phyloP scores from a whole-genome alignment of 192 early-diverging fungal genomes.

The Umbelopsis sp. region DNA sequence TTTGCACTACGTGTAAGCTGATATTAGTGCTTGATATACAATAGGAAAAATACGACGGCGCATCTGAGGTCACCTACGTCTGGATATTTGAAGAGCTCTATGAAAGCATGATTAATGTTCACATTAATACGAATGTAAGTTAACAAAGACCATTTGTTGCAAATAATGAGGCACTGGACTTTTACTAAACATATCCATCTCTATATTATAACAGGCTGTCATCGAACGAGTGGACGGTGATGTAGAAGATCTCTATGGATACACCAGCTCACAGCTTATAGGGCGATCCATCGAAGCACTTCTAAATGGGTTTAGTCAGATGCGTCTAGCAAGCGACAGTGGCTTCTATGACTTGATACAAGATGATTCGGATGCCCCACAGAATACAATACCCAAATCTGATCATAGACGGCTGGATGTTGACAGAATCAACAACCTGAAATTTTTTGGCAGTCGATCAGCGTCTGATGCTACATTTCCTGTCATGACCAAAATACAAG shows the following conservation, averaged over 20 bases:
- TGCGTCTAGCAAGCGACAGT: slow-evolving; percentile 22
- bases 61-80: slow-evolving; percentile 46
- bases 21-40: neutral
- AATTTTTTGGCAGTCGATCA: slow-evolving; percentile 60
- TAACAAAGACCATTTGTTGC: neutral
- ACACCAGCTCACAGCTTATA: slow-evolving; percentile 39
- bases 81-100: slow-evolving; percentile 65
- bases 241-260: slow-evolving; percentile 51
- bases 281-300: slow-evolving; percentile 35
- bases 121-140: slow-evolving; percentile 22
- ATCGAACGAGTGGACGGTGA: slow-evolving; percentile 49
- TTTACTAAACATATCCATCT: neutral
- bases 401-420: neutral
- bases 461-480: slow-evolving; percentile 55
- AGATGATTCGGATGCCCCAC: neutral
- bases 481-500: slow-evolving; percentile 49
- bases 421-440: slow-evolving; percentile 48
- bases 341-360: slow-evolving; percentile 18
- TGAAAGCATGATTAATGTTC: slow-evolving; percentile 34
- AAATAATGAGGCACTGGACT: neutral
- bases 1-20: neutral
- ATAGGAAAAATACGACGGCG: slow-evolving; percentile 42
- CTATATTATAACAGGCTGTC: slow-evolving; percentile 41
- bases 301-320: slow-evolving; percentile 4
- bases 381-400: neutral